phyloP scores from a whole-genome alignment of 176 grass and related monocot genomes.

The Triticum turgidum region DNA sequence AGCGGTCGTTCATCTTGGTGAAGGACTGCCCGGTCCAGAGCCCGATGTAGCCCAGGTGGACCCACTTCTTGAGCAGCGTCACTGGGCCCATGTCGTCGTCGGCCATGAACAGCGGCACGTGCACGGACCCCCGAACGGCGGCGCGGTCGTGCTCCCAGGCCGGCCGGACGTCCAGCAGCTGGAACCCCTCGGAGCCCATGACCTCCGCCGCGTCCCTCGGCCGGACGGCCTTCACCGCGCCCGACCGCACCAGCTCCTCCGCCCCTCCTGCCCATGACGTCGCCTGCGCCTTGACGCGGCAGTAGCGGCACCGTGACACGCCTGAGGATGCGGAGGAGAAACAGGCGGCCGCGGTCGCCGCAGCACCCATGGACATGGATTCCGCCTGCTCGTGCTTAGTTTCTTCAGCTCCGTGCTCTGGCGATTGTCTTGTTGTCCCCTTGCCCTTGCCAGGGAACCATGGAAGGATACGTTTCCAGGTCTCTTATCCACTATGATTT shows the following conservation, averaged over 20 bases:
- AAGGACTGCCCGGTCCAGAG: conserved; percentile 82
- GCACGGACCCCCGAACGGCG: conserved; percentile 51
- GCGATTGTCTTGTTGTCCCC: background rate
- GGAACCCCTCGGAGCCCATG: conserved; percentile 56
- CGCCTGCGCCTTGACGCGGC: conserved; percentile 36
- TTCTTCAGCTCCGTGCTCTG: background rate
- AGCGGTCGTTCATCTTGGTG: conserved; percentile 75
- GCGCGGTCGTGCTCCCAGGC: conserved; percentile 78
- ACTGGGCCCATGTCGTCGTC: conserved; percentile 57
- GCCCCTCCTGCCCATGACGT: conserved; percentile 36
- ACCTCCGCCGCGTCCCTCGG: conserved; percentile 44
- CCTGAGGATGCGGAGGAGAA: background rate
- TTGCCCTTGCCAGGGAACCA: no score
- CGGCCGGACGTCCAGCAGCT: conserved; percentile 74
- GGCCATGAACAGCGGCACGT: conserved; percentile 67
- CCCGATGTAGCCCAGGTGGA: conserved; percentile 89
- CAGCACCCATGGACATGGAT: conserved; percentile 40
- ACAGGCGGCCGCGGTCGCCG: background rate
- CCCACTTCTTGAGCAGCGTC: conserved; percentile 95
- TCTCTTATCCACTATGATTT: conserved; percentile 32
- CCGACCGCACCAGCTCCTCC: conserved; percentile 65
- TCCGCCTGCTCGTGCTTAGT: background rate
- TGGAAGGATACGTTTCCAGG: background rate
- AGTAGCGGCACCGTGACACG: background rate
- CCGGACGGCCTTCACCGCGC: conserved; percentile 55